These are phyloP conservation scores for Chytriomyces hyalinus DNA, from an alignment of 192 early-diverging fungal species.

Conservation along the genomic window DNA sequence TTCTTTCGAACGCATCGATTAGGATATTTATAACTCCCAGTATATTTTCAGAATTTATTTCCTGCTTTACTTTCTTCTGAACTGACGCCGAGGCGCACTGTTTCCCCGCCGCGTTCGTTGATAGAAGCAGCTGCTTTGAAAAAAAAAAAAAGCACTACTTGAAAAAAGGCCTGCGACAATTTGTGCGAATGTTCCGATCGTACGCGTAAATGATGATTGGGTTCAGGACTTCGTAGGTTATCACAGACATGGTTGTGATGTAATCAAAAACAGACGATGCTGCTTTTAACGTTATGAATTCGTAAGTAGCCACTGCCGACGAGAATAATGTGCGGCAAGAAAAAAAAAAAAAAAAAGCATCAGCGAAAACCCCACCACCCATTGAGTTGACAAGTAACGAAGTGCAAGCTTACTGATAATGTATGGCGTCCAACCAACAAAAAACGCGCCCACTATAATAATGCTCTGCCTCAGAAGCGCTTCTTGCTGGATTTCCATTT, in stretches of 20 bases:
- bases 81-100: no score
- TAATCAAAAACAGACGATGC: background rate
- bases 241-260: background rate
- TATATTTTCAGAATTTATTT: no score
- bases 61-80: no score
- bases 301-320: background rate
- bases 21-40: no score
- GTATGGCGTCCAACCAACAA: slow-evolving; percentile 2
- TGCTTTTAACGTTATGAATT: background rate
- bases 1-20: no score
- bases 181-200: background rate
- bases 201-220: background rate
- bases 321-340: no score
- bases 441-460: background rate
- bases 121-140: no score
- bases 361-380: background rate
- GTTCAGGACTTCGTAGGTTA: background rate
- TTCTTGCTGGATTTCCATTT: background rate
- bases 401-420: background rate
- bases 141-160: no score
- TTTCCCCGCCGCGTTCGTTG: no score
- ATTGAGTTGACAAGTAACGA: background rate
- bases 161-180: background rate
- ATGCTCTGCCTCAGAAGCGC: slow-evolving; percentile 6
- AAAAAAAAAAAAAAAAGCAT: no score